Evolutionary conservation across 352 stramenopile species (phyloP).

Genomic region (Paralagenidium karlingii): DNA sequence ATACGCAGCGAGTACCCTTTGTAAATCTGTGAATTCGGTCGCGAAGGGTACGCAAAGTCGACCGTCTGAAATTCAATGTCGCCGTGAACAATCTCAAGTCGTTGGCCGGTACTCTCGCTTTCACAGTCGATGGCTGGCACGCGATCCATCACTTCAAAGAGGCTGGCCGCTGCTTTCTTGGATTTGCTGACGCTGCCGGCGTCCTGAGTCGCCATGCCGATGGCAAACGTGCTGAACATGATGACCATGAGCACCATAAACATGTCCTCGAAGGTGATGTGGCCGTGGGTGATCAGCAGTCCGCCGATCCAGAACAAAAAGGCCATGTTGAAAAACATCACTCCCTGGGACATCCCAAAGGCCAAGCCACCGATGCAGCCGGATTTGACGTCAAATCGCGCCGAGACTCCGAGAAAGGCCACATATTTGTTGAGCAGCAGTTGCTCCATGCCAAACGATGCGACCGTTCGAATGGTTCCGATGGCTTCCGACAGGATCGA

Average conservation of each 20-base stretch:
- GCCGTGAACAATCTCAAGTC: constrained; percentile 20
- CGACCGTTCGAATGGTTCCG: constrained; percentile 38
- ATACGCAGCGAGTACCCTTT: constrained; percentile 57
- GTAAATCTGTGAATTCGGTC: constrained; percentile 62
- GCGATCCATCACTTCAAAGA: constrained; percentile 80
- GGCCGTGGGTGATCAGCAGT: constrained; percentile 19
- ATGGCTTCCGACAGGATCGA: constrained; percentile 29
- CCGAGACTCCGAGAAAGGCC: constrained; percentile 14
- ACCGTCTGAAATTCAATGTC: constrained; percentile 82
- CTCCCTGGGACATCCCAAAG: constrained; percentile 27
- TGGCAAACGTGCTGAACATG: constrained; percentile 35
- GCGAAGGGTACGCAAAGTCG: constrained; percentile 83
- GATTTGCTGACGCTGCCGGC: constrained; percentile 41
- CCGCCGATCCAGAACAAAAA: constrained; percentile 51
- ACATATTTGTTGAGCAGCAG: constrained; percentile 10
- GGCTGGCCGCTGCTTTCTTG: constrained; percentile 28
- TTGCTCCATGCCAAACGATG: constrained; percentile 29
- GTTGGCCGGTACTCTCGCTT: constrained; percentile 4
- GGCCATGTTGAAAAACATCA: constrained; percentile 32
- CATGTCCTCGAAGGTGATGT: constrained; percentile 31
- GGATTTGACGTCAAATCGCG: constrained; percentile 12
- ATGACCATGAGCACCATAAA: constrained; percentile 38
- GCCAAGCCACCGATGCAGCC: constrained; percentile 21
- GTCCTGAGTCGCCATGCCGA: constrained; percentile 39
- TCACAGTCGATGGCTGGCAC: constrained; percentile 20